These are phyloP conservation scores for Penicillium sp. DNA, from an alignment of 2,329 filamentous ascomycete species.

Conservation along the genomic window DNA sequence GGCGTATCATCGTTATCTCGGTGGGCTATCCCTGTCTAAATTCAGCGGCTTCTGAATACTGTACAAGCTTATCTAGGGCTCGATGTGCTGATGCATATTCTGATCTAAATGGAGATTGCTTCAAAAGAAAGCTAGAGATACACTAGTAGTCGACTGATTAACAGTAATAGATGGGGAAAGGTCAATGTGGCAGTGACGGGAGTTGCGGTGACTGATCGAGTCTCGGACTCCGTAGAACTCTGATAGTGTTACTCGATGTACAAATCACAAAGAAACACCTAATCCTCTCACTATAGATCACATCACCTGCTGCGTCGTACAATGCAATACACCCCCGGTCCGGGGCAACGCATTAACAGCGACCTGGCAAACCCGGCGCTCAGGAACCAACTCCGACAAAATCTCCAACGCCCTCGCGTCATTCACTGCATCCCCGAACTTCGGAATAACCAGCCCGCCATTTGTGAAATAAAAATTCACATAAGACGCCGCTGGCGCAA, in stretches of 20 bases:
- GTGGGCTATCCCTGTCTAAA: too few species aligned
- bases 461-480: conserved; percentile 37
- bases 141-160: too few species aligned
- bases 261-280: too few species aligned
- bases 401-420: conserved; percentile 27
- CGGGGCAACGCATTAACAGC: conserved; percentile 30
- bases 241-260: background rate
- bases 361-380: conserved; percentile 30
- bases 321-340: conserved; percentile 34
- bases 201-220: too few species aligned
- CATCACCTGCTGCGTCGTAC: conserved; percentile 34
- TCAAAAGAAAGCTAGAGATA: too few species aligned
- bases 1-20: too few species aligned
- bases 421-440: conserved; percentile 27
- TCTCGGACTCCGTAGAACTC: background rate
- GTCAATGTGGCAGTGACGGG: too few species aligned
- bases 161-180: too few species aligned
- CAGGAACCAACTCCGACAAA: conserved; percentile 26
- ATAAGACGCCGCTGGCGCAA: conserved; percentile 28
- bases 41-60: background rate
- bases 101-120: too few species aligned
- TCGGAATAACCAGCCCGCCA: conserved; percentile 30
- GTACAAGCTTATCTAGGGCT: too few species aligned
- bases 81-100: too few species aligned
- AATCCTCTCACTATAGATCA: conserved; percentile 2